Percentiles rank a stretch among this genome's conserved stretches.
Conservation (phyloP, 805 yeast genomes). For the Wickerhamiella musiphila region DNA sequence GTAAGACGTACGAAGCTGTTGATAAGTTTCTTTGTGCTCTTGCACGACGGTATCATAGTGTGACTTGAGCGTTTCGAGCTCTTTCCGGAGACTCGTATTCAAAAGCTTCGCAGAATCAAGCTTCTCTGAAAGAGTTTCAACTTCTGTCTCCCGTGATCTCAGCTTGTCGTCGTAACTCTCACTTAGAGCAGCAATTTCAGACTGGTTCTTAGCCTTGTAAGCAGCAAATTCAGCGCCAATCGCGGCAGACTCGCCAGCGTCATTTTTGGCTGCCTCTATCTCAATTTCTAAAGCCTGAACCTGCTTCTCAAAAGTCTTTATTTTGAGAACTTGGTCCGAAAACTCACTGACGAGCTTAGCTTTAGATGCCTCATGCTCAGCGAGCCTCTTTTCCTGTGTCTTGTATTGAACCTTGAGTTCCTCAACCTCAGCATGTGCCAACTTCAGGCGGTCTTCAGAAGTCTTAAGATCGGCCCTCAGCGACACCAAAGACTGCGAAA, state of each 20-base stretch:
- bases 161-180: conserved; percentile 5
- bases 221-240: conserved; percentile 10
- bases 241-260: conserved; percentile 10
- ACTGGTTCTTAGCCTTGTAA: conserved; percentile 8
- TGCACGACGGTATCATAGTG: too few species aligned
- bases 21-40: too few species aligned
- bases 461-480: neutral
- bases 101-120: too few species aligned
- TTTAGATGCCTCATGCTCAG: neutral
- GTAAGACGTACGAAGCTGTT: neutral
- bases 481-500: too few species aligned
- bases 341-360: neutral
- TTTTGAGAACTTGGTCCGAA: conserved; percentile 3
- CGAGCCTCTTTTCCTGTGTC: neutral
- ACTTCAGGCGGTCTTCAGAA: neutral
- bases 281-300: conserved; percentile 6
- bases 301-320: neutral
- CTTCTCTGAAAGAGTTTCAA: too few species aligned
- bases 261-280: conserved; percentile 8
- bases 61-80: conserved; percentile 14
- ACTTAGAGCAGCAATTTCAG: conserved; percentile 8
- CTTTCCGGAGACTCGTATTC: conserved; percentile 11
- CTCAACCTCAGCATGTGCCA: neutral
- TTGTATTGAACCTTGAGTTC: neutral
- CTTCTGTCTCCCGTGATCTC: too few species aligned